Evolutionary conservation across 768 basidiomycete species (phyloP).

Genomic region (Lactarius vividus): DNA sequence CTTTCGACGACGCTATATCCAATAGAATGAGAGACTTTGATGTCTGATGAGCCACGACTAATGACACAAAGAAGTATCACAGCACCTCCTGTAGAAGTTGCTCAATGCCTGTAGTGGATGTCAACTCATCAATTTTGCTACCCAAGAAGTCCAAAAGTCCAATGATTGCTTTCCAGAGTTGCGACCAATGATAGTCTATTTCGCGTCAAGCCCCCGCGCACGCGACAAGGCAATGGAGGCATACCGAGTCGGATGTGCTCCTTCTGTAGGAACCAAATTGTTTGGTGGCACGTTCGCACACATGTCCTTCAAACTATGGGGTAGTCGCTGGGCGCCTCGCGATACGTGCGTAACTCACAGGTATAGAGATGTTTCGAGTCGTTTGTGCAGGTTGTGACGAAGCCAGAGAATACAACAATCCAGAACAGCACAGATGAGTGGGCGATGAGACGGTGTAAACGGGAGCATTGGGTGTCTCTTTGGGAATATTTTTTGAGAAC

Average conservation of each 20-base stretch:
- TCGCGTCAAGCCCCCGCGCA: conserved; percentile 7
- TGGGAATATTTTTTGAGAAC: not conserved
- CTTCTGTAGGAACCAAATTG: conserved; percentile 57
- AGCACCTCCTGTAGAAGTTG: conserved; percentile 54
- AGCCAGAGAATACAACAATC: conserved; percentile 70
- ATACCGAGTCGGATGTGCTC: conserved; percentile 53
- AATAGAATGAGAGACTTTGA: conserved; percentile 51
- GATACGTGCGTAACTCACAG: conserved; percentile 39
- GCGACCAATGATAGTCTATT: conserved; percentile 64
- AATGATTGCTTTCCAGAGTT: conserved; percentile 58
- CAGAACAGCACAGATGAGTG: conserved; percentile 56
- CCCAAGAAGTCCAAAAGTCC: conserved; percentile 55
- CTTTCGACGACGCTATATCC: conserved; percentile 48
- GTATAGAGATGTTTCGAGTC: conserved; percentile 55
- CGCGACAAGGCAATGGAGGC: conserved; percentile 21
- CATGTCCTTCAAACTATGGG: conserved; percentile 43
- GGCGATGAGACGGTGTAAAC: conserved; percentile 37
- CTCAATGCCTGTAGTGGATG: conserved; percentile 51
- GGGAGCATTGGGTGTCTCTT: conserved; percentile 56
- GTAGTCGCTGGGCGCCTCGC: not conserved
- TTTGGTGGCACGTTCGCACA: conserved; percentile 51
- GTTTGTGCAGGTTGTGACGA: conserved; percentile 66
- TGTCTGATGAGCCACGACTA: not conserved
- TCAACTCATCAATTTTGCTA: conserved; percentile 51
- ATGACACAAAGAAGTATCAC: not conserved